Base-by-base conservation (phyloP, 139 green algal genomes). In the Closterium sp. region DNA sequence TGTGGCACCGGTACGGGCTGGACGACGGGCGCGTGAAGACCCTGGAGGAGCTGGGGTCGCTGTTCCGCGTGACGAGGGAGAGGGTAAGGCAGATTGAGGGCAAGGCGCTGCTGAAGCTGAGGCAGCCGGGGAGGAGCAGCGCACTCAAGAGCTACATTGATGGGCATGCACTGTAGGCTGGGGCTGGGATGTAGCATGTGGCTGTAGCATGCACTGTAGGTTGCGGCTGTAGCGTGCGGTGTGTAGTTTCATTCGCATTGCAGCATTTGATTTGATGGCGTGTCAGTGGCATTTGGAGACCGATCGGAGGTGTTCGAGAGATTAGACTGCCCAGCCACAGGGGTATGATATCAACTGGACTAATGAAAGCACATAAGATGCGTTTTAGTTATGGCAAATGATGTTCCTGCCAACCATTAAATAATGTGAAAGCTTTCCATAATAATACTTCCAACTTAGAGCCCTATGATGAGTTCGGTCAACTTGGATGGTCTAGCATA, bases 41-140 rank as follows among this genome's bases (percentile, higher is more conserved):
- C 7, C 95, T 99, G 89, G 97, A 99, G 92, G 97, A 99, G 70
- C 97, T 98, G 91, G 97, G 96, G 24, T 87, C 70, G 2, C 22
- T 92, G 24, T 96, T 96, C 90, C 38, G 89, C 1, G 95, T 99
- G 11, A 99, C 98, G 17, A 96, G 98, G n/a, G 98, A 99, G 97
- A 96, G 98, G 86, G 98, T 99, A 45, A 96, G 98, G n/a, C 98
- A 99, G 96, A 97, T 99, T 87, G 98, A 99, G 95, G 95, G 96
- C 29, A 98, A 98, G 93, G 97, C 97, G 24, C 90, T 99, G 73
- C 94, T 95, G 28, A 98, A 98, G 95, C 96, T 99, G 88, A 93
- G 93, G 42, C 91, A 96, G 27, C 93, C 93, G 28, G 90, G 30
- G 9, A 27, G 91, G 24, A 94, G 91, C 86, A 91, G 62, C 30